Evolutionary conservation across 257 asterid genomes (phyloP), one percentile per base, ranked within the genome.

Genomic region (Cruciata laevipes): DNA sequence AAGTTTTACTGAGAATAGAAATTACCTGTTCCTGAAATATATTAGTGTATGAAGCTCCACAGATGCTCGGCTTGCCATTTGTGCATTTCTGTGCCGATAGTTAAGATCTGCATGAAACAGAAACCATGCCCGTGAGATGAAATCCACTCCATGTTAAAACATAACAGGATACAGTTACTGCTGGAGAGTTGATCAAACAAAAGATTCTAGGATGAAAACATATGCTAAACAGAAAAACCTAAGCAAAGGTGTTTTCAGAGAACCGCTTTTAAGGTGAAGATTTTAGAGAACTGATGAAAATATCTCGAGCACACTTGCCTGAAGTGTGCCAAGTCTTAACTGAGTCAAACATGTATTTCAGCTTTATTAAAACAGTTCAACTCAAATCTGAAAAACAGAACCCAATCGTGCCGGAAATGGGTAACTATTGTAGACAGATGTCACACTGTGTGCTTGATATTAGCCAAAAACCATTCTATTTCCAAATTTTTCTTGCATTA

Each of bases 11-110:
- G 37, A 60, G 44, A 68, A 60, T 40, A 68, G 58, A 68, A 53
- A 60, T 52, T 77, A 90, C 99, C 96, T 87, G 32, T 87, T 88
- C 80, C 78, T 83, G 93, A 94, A 94, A 83, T 85, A 94, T 57
- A 94, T 84, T 27, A 85, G 87, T 6, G 99, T 94, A 74, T 94
- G 97, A 71, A 94, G 96, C 89, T 94, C 99, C 7, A 94, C 97
- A 25, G 99, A 94, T 23, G 86, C 92, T 68, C 99, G 87, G 75
- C 99, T 84, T 35, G 99, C 99, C 99, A 90, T 90, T 79, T 94
- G 99, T 53, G 99, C 99, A 80, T 94, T 94, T 76, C 85, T 83
- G 73, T 94, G 97, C 73, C 99, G 96, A 80, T 85, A 88, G 82
- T 94, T 94, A 71, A 94, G 77, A 85, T 90, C 99, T 93, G 86